Evolutionary conservation across 179 eudicot genomes (phyloP), one percentile per base, ranked within the genome.

Genomic region (Drosera spatulata): DNA sequence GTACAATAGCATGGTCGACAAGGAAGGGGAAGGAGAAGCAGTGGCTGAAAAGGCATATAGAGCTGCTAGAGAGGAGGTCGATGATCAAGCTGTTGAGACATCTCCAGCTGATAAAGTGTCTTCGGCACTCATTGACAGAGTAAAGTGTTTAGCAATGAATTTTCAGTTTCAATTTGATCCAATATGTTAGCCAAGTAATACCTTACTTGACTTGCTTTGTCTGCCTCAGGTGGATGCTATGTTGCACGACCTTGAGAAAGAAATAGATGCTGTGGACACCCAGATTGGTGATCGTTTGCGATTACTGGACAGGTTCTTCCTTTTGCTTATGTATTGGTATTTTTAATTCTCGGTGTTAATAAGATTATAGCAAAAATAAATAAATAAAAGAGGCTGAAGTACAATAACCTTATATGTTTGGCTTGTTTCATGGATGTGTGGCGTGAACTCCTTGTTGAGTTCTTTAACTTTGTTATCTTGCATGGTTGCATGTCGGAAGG

Each of bases 201-300:
- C 41, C 14, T 42, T 3, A 8, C 3, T 4, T 43, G 46, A 44
- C 13, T 12, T 3, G 48, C 14, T 42, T 47, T 15, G 13, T 37
- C 33, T 67, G 61, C 61, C 64, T 55, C 63, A 94, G 99, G 99
- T 94, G 71, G 97, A 87, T 77, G 81, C 97, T 59, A 90, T 94
- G 96, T 97, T 94, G 71, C 97, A 90, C 41, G 87, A 90, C 55
- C 96, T 94, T 72, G 97, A 90, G 66, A 90, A 91, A 66, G 99
- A 94, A 75, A 87, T 94, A 54, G 97, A 94, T 82, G 96, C 85
- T 64, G 99, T 94, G 62, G 99, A 90, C 83, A 91, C 88, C 9
- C 77, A 82, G 69, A 94, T 94, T 70, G 99, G 99, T 52, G 89
- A 90, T 59, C 79, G 85, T 47, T 91, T 90, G 93, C 74, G 89